Evolutionary conservation across 2,329 filamentous ascomycete genomes (phyloP).

Genomic region (Colletotrichum paranaense): DNA sequence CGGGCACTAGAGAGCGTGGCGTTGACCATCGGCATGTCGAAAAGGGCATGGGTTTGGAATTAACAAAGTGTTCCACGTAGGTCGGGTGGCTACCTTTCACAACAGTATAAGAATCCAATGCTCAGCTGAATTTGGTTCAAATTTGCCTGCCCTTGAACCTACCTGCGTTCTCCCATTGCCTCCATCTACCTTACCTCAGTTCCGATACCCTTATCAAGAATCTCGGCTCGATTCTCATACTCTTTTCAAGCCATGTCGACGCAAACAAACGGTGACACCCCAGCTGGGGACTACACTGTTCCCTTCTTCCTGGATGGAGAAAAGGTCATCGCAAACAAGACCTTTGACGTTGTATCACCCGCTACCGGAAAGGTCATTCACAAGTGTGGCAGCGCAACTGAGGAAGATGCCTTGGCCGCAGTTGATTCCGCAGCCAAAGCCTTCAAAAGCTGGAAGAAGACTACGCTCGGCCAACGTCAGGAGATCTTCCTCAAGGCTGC

Average conservation of each 20-base stretch:
- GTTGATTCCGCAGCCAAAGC: conserved; percentile 64
- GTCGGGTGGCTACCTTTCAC: conserved; percentile 7
- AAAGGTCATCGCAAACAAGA: conserved; percentile 57
- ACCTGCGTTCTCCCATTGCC: not conserved
- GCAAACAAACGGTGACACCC: conserved; percentile 9
- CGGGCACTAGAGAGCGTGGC: conserved; percentile 23
- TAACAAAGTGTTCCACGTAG: not conserved
- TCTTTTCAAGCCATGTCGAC: conserved; percentile 15
- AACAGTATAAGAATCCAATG: conserved; percentile 15
- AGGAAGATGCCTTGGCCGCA: conserved; percentile 62
- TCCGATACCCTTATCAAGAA: not conserved
- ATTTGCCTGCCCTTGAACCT: not conserved
- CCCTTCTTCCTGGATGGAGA: conserved; percentile 57
- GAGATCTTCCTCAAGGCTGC: conserved; percentile 72
- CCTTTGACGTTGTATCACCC: conserved; percentile 69
- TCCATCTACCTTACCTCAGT: not conserved
- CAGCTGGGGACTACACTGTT: conserved; percentile 38
- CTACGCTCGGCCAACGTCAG: conserved; percentile 66
- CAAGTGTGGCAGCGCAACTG: conserved; percentile 65
- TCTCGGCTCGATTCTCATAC: not conserved
- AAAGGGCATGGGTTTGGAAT: conserved; percentile 20
- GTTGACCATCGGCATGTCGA: conserved; percentile 26
- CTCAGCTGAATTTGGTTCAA: not conserved
- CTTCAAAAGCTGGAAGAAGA: conserved; percentile 71
- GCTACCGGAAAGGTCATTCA: conserved; percentile 62